Conservation (phyloP, 176 grass and related monocot genomes). For the Pontederia paniculata region DNA sequence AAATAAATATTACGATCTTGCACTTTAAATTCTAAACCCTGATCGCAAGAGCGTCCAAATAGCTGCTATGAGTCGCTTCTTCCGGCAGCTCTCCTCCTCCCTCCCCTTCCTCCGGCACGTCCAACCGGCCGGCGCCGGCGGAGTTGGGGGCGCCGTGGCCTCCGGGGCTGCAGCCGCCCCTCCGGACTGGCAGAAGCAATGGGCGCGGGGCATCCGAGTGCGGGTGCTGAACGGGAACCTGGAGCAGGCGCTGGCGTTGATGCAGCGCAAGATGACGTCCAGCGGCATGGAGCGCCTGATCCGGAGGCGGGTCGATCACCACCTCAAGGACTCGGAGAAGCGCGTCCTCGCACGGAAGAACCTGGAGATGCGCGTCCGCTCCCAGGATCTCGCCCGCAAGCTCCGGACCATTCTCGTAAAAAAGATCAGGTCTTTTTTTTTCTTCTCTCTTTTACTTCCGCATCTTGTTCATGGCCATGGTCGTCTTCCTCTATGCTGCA, state of each 20-base stretch:
- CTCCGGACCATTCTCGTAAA: conserved; percentile 74
- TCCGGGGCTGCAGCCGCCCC: not conserved
- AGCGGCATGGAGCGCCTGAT: conserved; percentile 90
- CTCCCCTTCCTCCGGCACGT: not conserved
- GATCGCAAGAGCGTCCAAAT: too few species aligned
- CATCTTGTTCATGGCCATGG: too few species aligned
- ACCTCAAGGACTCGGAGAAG: conserved; percentile 96
- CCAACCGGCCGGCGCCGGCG: not conserved
- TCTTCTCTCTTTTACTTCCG: too few species aligned
- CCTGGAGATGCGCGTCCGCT: conserved; percentile 61
- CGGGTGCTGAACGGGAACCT: conserved; percentile 74
- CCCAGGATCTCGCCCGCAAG: conserved; percentile 74
- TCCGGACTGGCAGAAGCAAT: conserved; percentile 1
- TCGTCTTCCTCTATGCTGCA: too few species aligned
- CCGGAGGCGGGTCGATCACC: conserved; percentile 35
- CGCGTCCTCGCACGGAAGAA: conserved; percentile 80
- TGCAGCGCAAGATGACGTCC: conserved; percentile 67
- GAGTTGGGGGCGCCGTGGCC: not conserved
- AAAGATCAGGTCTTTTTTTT: conserved; percentile 99
- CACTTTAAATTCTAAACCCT: too few species aligned
- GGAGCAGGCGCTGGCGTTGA: conserved; percentile 52
- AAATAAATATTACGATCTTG: too few species aligned
- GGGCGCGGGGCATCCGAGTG: conserved; percentile 62
- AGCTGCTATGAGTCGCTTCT: not conserved
- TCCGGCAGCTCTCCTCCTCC: conserved; percentile 1